Conservation (phyloP, 2,329 filamentous ascomycete species). For the Daldinia sp. region DNA sequence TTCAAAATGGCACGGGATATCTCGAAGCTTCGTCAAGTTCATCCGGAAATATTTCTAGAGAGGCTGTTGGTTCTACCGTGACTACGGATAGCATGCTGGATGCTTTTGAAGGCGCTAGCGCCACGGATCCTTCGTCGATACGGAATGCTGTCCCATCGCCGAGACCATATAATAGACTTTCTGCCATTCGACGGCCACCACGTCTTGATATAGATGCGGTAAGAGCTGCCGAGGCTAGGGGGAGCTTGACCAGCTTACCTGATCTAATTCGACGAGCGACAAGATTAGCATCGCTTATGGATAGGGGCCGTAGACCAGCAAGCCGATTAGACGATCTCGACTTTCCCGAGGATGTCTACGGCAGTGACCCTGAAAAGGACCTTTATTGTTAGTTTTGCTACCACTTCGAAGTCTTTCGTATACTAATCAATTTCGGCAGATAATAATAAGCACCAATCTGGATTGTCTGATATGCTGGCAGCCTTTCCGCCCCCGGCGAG, state of each 20-base stretch:
- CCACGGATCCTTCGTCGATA: conserved; percentile 51
- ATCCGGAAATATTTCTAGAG: conserved; percentile 50
- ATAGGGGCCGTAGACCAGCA: conserved; percentile 74
- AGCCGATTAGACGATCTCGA: conserved; percentile 66
- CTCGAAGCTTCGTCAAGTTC: conserved; percentile 58
- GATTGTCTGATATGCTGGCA: conserved; percentile 70
- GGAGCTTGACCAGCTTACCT: conserved; percentile 89
- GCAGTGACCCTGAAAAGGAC: conserved; percentile 51
- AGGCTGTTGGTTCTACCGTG: conserved; percentile 42
- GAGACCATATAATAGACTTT: conserved; percentile 54
- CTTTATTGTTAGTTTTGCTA: conserved; percentile 49
- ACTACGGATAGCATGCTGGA: conserved; percentile 59
- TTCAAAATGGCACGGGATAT: conserved; percentile 56
- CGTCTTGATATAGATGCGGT: conserved; percentile 84
- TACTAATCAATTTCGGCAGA: conserved; percentile 43
- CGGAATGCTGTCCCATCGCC: conserved; percentile 42
- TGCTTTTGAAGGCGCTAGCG: conserved; percentile 59
- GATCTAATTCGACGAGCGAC: conserved; percentile 92
- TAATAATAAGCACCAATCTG: conserved; percentile 56
- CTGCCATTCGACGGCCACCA: conserved; percentile 71
- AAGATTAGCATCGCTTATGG: conserved; percentile 84
- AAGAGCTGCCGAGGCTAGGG: conserved; percentile 80
- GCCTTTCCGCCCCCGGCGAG: conserved; percentile 69
- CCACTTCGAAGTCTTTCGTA: neutral
- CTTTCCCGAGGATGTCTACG: conserved; percentile 57